Percentiles rank a stretch among this genome's conserved stretches.
These are phyloP conservation scores for Mycena rebaudengoi DNA, from an alignment of 768 basidiomycete genomes.

Conservation along the genomic window DNA sequence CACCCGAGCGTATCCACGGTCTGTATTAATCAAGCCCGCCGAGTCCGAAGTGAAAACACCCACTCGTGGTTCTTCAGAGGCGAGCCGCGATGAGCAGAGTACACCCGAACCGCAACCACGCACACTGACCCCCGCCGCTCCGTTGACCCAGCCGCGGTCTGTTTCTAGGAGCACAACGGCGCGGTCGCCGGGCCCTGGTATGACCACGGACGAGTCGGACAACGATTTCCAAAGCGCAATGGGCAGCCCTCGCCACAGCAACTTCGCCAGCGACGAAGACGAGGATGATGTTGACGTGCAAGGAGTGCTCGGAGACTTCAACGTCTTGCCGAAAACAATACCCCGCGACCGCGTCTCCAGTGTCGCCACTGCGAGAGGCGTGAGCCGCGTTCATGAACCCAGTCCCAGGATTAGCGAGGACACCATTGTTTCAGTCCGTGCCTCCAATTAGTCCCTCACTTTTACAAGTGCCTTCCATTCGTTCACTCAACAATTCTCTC, in stretches of 20 bases:
- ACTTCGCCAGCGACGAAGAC: slow-evolving; percentile 27
- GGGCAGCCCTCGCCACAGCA: too few relatives aligned
- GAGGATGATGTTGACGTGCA: slow-evolving; percentile 38
- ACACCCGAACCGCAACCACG: slow-evolving; percentile 45
- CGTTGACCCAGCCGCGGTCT: too few relatives aligned
- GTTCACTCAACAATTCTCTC: slow-evolving; percentile 16
- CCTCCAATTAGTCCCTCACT: too few relatives aligned
- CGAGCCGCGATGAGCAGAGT: slow-evolving; percentile 40
- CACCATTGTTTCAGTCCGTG: slow-evolving; percentile 41
- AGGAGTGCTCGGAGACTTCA: slow-evolving; percentile 36
- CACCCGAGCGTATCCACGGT: slow-evolving; percentile 35
- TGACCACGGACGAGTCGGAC: slow-evolving; percentile 80
- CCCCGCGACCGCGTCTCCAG: slow-evolving; percentile 66
- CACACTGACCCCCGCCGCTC: slow-evolving; percentile 29
- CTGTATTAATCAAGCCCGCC: slow-evolving; percentile 37
- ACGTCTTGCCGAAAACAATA: slow-evolving; percentile 14
- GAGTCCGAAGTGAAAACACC: slow-evolving; percentile 48
- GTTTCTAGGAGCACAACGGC: too few relatives aligned
- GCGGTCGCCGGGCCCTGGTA: too few relatives aligned
- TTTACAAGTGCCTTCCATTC: slow-evolving; percentile 6
- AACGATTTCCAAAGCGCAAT: slow-evolving; percentile 90
- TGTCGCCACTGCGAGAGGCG: slow-evolving; percentile 53
- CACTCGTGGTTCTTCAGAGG: slow-evolving; percentile 48
- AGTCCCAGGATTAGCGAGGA: slow-evolving; percentile 52
- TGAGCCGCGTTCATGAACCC: slow-evolving; percentile 37